A percentile compares a stretch with the other conserved stretches of the same genome.
These are phyloP conservation scores for Cokeromyces recurvatus DNA, from an alignment of 371 early-diverging fungal genomes.

Conservation along the genomic window DNA sequence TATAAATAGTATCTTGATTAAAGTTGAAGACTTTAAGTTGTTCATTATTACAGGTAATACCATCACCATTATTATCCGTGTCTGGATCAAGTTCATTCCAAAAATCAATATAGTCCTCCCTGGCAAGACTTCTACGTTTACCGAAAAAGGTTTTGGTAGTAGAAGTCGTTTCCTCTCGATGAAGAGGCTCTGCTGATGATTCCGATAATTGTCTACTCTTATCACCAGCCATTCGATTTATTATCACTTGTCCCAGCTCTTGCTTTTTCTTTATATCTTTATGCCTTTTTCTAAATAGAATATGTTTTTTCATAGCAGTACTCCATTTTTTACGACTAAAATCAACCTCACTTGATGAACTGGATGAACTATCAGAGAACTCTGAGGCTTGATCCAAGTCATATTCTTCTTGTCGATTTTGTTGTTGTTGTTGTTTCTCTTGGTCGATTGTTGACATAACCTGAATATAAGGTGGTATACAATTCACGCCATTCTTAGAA, in stretches of 20 bases:
- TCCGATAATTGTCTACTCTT: too few relatives aligned
- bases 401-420: slow-evolving; percentile 7
- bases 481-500: too few relatives aligned
- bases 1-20: slow-evolving; percentile 6
- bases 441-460: background rate
- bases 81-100: slow-evolving; percentile 22
- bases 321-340: too few relatives aligned
- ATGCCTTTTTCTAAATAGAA: too few relatives aligned
- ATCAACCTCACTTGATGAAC: too few relatives aligned
- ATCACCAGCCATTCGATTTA: too few relatives aligned
- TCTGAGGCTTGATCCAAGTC: background rate
- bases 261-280: too few relatives aligned
- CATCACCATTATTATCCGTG: slow-evolving; percentile 20
- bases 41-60: background rate
- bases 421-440: background rate
- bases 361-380: slow-evolving; percentile 6
- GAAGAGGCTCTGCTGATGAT: too few relatives aligned
- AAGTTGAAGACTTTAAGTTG: too few relatives aligned
- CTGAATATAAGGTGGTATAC: slow-evolving; percentile 12
- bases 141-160: slow-evolving; percentile 10
- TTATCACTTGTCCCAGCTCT: too few relatives aligned
- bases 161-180: too few relatives aligned
- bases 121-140: slow-evolving; percentile 15
- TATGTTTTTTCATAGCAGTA: too few relatives aligned
- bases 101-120: slow-evolving; percentile 19